phyloP scores from a whole-genome alignment of 495 filamentous ascomycete species.

The Daldinia childiae region DNA sequence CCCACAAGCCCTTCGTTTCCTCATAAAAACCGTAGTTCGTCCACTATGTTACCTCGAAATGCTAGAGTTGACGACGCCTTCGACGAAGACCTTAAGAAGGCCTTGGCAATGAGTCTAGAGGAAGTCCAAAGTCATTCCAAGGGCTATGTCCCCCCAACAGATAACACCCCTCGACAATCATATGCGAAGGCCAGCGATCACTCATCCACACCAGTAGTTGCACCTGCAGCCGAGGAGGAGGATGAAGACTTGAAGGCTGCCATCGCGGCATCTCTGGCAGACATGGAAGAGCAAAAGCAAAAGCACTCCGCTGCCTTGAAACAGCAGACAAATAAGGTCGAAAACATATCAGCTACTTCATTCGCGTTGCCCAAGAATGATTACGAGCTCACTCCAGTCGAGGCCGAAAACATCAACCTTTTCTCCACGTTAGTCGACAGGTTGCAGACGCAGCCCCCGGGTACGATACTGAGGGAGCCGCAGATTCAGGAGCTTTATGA shows the following conservation, averaged over 20 bases:
- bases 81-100: constrained; percentile 92
- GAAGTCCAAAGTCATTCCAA: constrained; percentile 76
- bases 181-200: constrained; percentile 54
- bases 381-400: constrained; percentile 91
- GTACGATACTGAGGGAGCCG: constrained; percentile 92
- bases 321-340: constrained; percentile 66
- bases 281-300: constrained; percentile 99
- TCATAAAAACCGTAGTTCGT: constrained; percentile 51
- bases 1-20: constrained; percentile 49
- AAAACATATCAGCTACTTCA: constrained; percentile 49
- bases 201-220: constrained; percentile 40
- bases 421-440: constrained; percentile 95
- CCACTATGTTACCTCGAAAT: constrained; percentile 85
- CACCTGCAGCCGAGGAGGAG: constrained; percentile 74
- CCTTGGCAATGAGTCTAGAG: constrained; percentile 94
- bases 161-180: constrained; percentile 45
- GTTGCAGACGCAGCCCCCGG: constrained; percentile 92
- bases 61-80: constrained; percentile 85
- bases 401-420: constrained; percentile 97
- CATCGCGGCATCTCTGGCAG: constrained; percentile 93
- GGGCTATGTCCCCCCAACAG: constrained; percentile 53
- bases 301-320: constrained; percentile 83
- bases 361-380: constrained; percentile 79
- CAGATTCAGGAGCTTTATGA: constrained; percentile 99
- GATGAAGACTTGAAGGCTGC: constrained; percentile 95